Evolutionary conservation across 768 basidiomycete genomes (phyloP).

Genomic region (Mycena belliarum): DNA sequence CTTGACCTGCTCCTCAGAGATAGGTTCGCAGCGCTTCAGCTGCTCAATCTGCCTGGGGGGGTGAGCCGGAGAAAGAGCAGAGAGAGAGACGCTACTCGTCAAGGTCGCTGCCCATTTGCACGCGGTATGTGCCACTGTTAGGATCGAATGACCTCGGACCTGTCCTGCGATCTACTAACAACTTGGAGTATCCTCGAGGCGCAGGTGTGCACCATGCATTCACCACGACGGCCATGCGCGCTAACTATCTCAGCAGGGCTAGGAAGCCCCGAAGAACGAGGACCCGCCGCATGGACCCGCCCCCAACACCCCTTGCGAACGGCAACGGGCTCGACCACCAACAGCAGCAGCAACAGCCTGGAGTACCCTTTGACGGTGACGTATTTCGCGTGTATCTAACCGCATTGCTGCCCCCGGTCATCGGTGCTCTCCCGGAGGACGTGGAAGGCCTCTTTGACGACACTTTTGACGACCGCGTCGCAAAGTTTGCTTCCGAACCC

Average conservation of each 20-base stretch:
- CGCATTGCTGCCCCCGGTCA: constrained; percentile 73
- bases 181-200: constrained; percentile 6
- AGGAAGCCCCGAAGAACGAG: constrained; percentile 16
- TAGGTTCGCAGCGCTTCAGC: constrained; percentile 89
- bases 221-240: constrained; percentile 8
- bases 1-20: constrained; percentile 95
- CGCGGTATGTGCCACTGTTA: constrained; percentile 8
- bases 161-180: neutral
- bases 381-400: constrained; percentile 73
- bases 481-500: constrained; percentile 73
- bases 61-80: neutral
- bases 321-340: constrained; percentile 18
- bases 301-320: constrained; percentile 14
- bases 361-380: constrained; percentile 59
- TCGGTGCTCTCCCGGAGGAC: constrained; percentile 71
- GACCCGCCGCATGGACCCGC: constrained; percentile 21
- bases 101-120: constrained; percentile 17
- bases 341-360: constrained; percentile 38
- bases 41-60: constrained; percentile 86
- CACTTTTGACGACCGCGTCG: constrained; percentile 73
- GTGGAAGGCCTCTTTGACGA: constrained; percentile 69
- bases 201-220: constrained; percentile 21
- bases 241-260: constrained; percentile 17
- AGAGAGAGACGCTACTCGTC: constrained; percentile 19
- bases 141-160: neutral